These are phyloP conservation scores for Penicillium brasilianum DNA, from an alignment of 2,329 filamentous ascomycete species.

Conservation along the genomic window DNA sequence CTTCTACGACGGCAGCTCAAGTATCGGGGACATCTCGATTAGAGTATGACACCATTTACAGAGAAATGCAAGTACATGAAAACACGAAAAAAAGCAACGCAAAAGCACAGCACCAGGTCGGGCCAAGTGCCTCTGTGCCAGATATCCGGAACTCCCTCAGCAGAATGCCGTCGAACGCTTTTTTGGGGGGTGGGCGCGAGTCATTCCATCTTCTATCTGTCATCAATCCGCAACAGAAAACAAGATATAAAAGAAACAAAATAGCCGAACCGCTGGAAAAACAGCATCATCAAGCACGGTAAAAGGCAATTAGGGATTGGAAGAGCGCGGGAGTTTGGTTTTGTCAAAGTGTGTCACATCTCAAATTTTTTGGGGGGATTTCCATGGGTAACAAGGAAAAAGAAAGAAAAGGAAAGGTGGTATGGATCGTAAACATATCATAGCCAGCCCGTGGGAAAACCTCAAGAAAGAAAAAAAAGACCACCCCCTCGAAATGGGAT, in stretches of 20 bases:
- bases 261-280: conserved; percentile 28
- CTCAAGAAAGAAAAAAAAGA: conserved; percentile 4
- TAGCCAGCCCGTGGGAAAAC: conserved; percentile 13
- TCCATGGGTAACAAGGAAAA: conserved; percentile 10
- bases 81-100: conserved; percentile 37
- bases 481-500: conserved; percentile 2
- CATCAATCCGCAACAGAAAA: conserved; percentile 25
- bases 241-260: conserved; percentile 18
- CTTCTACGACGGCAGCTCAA: conserved; percentile 1
- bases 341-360: conserved; percentile 40
- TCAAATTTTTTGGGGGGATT: conserved; percentile 37
- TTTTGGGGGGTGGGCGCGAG: conserved; percentile 53
- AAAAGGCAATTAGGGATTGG: conserved; percentile 29
- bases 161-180: conserved; percentile 54
- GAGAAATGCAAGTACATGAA: conserved; percentile 38
- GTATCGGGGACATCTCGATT: conserved; percentile 25
- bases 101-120: conserved; percentile 36
- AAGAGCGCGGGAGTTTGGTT: conserved; percentile 19
- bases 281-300: conserved; percentile 28
- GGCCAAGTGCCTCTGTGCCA: conserved; percentile 61
- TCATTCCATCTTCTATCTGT: conserved; percentile 58
- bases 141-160: conserved; percentile 79
- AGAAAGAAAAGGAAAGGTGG: conserved; percentile 12
- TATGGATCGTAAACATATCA: conserved; percentile 33
- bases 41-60: conserved; percentile 39